Base-by-base conservation (phyloP, 768 basidiomycete species). In the Tulasnella sp. region DNA sequence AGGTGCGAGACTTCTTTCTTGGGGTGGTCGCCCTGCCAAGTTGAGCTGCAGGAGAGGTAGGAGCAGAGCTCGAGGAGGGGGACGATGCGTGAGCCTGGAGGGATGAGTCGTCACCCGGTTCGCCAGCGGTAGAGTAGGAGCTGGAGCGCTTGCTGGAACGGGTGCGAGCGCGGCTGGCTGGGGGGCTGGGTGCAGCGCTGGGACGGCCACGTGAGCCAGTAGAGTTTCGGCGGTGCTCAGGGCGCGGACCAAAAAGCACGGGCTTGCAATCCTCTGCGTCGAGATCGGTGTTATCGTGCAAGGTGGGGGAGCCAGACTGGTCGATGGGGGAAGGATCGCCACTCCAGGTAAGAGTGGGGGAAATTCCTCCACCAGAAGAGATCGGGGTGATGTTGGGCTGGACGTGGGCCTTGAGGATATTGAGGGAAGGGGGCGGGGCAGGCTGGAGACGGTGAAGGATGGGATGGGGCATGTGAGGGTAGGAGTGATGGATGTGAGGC, bases 301-400 rank as follows among this genome's bases (percentile, higher is more conserved):
- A 45, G 25, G 17, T 49, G 32, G 55, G 55, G 29, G 43, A 46
- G 46, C 25, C 37, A n/a, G 19, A 2, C n/a, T 43, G 41, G 32
- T 43, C 40, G 46, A 49, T 46, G 12, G 55, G 55, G 31, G 55
- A 57, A 23, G 55, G 43, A 32, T 57, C 55, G 17, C 55, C 55
- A 37, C 55, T 57, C 55, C 55, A 57, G 15, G 55, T 57, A 17
- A 57, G 46, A 43, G 40, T 45, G 46, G 55, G 55, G 21, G 55
- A 57, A 43, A 57, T 57, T n/a, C 55, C 55, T 49, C 48, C 48
- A 19, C 52, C 52, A 39, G 52, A 54, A 15, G 36, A 39, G n/a
- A 43, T 43, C 25, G 55, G 31, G 9, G 55, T 45, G 1, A 43
- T 57, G 43, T 41, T 32, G 37, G 55, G 55, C 35, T 57, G 55